Evolutionary conservation across 2,329 filamentous ascomycete genomes (phyloP), one percentile per base, ranked within the genome.

Genomic region (Monosporascus sp.): DNA sequence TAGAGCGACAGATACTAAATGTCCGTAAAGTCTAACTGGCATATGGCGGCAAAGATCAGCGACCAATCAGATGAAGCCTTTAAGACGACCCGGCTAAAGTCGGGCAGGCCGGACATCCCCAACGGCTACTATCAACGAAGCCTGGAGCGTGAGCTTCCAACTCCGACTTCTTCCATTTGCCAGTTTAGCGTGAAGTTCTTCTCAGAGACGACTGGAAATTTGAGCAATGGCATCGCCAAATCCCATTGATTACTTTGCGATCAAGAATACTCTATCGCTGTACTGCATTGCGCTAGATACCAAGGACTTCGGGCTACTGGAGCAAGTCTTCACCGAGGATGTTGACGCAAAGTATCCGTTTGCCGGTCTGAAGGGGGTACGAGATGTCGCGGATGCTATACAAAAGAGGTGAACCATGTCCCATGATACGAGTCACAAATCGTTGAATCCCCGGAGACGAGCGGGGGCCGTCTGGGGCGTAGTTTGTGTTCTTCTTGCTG

Each of bases 211-310:
- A 14, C 38, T 39, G 11, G 38, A 43, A 43, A 43, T 14, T 24
- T 2, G 18, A 20, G 8, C 7, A 49, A 51, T 51, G 50, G 17
- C 52, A 11, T 7, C 52, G 3, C 14, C 15, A 15, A 54, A 54
- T 17, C 49, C 53, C 7, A 18, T 52, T 1, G 52, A 56, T 43
- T 52, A 54, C 50, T 22, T 48, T 22, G 54, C 49, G 24, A 56
- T 56, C 39, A 46, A 47, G 25, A 52, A 56, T 39, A 50, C 52
- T 15, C 46, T 56, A n/a, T 39, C 54, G 7, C 45, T 52, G 18
- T 54, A 56, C 49, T 51, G 52, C 49, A 47, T 56, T 14, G 51
- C 54, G 20, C 46, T 54, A 8, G 54, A 56, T 31, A 50, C 20
- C 39, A 54, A 56, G 49, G n/a, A 56, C 47, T 56, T 49, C 36